phyloP scores from a whole-genome alignment of 2,329 filamentous ascomycete species.

The Fusarium redolens region DNA sequence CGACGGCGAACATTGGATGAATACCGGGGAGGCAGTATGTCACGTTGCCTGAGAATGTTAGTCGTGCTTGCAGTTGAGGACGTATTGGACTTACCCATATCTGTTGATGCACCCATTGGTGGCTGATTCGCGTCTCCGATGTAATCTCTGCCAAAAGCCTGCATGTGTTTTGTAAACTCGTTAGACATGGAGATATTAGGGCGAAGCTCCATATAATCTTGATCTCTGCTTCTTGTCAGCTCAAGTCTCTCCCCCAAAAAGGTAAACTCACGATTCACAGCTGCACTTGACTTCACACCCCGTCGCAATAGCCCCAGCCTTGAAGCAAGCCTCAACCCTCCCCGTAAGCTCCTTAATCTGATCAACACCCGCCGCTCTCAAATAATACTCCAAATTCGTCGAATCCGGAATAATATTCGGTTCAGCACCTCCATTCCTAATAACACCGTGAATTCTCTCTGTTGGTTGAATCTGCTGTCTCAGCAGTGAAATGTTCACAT shows the following conservation, averaged over 20 bases:
- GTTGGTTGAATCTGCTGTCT: slow-evolving; percentile 67
- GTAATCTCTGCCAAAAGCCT: slow-evolving; percentile 28
- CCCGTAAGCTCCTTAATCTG: slow-evolving; percentile 49
- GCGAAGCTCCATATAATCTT: slow-evolving; percentile 39
- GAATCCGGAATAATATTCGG: slow-evolving; percentile 68
- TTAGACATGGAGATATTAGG: slow-evolving; percentile 21
- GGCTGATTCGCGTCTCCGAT: slow-evolving; percentile 14
- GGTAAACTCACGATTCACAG: slow-evolving; percentile 25
- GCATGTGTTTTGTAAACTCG: slow-evolving; percentile 38
- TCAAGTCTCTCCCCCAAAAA: no score
- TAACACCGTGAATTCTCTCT: slow-evolving; percentile 62
- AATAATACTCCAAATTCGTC: slow-evolving; percentile 52
- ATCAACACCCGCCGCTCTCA: slow-evolving; percentile 44
- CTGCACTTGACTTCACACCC: slow-evolving; percentile 60
- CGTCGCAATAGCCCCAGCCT: slow-evolving; percentile 54
- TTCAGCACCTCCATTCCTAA: slow-evolving; percentile 63
- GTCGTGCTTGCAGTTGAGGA: not conserved
- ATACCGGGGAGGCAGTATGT: slow-evolving; percentile 36
- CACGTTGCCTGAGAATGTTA: slow-evolving; percentile 32
- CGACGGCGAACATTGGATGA: slow-evolving; percentile 40
- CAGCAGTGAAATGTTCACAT: slow-evolving; percentile 61
- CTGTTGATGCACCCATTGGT: slow-evolving; percentile 40
- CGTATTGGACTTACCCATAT: slow-evolving; percentile 28
- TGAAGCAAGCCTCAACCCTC: slow-evolving; percentile 55
- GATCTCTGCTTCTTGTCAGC: slow-evolving; percentile 9